Percentiles rank a stretch among this genome's conserved stretches.
Evolutionary conservation across 208 protist species (phyloP).

Genomic region (Trypanosoma vivax): DNA sequence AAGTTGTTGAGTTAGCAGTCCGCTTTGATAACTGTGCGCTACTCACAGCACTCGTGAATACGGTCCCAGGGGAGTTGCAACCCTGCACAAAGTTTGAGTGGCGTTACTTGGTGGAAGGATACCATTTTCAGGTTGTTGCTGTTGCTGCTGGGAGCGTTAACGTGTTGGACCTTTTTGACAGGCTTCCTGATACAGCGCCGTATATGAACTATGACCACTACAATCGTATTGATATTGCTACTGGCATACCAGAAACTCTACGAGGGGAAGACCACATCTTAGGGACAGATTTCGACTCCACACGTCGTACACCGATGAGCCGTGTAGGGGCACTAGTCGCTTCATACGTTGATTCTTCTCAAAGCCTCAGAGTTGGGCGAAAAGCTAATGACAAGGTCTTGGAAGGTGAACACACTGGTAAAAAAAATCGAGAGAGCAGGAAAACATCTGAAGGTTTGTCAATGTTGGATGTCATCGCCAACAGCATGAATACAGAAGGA

Average conservation of each 20-base stretch:
- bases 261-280: neutral
- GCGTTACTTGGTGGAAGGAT: conserved; percentile 33
- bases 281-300: neutral
- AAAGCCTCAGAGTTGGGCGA: too few species aligned
- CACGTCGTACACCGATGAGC: neutral
- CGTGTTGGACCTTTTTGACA: conserved; percentile 33
- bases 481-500: neutral
- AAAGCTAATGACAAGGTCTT: too few species aligned
- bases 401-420: too few species aligned
- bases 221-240: conserved; percentile 65
- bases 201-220: conserved; percentile 53
- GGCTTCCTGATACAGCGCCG: conserved; percentile 12
- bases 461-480: neutral
- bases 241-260: conserved; percentile 47
- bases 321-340: too few species aligned
- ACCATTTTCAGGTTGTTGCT: conserved; percentile 54
- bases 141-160: conserved; percentile 53
- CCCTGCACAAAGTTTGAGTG: conserved; percentile 15
- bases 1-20: conserved; percentile 63
- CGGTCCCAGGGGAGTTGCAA: conserved; percentile 15
- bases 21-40: conserved; percentile 66
- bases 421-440: too few species aligned
- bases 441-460: neutral
- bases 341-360: too few species aligned
- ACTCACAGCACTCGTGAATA: conserved; percentile 37